Evolutionary conservation across 2,329 filamentous ascomycete genomes (phyloP).

Genomic region (Boeremia lycopersici): DNA sequence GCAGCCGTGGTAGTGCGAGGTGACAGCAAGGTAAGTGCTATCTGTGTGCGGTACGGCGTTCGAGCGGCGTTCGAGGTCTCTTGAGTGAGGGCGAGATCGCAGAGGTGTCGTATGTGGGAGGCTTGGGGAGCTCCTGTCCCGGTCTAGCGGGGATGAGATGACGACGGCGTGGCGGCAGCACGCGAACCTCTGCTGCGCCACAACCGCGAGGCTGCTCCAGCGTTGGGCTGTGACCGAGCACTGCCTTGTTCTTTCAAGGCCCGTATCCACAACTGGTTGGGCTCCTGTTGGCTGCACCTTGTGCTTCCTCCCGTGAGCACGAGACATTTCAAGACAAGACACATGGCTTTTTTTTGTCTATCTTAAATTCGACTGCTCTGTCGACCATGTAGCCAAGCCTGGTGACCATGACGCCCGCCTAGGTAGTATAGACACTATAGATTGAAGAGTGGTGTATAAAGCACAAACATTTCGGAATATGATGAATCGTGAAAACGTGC

Average conservation of each 20-base stretch:
- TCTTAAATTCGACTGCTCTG: slow-evolving; percentile 16
- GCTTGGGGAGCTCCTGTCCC: slow-evolving; percentile 26
- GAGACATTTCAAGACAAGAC: background rate
- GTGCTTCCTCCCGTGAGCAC: too few species aligned
- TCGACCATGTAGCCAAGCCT: slow-evolving; percentile 15
- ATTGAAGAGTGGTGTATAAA: slow-evolving; percentile 28
- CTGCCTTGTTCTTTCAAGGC: too few species aligned
- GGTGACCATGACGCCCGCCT: slow-evolving; percentile 15
- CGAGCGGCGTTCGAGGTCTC: background rate
- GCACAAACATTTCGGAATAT: slow-evolving; percentile 28
- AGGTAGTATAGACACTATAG: slow-evolving; percentile 34
- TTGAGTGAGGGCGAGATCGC: slow-evolving; percentile 8
- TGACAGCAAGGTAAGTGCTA: background rate
- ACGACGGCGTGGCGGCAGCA: slow-evolving; percentile 23
- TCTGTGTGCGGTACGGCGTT: background rate
- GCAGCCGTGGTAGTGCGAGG: background rate
- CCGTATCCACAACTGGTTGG: too few species aligned
- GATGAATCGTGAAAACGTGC: slow-evolving; percentile 12
- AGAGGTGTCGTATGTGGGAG: slow-evolving; percentile 25
- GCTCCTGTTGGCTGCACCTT: background rate
- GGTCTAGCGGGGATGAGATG: slow-evolving; percentile 12
- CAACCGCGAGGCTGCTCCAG: slow-evolving; percentile 5
- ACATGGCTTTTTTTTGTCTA: background rate
- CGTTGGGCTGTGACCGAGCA: background rate
- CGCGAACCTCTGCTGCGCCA: slow-evolving; percentile 17